Percentiles rank a stretch among this genome's conserved stretches.
Conservation (phyloP, 495 filamentous ascomycete species). For the Aspergillus olivimuriae region DNA sequence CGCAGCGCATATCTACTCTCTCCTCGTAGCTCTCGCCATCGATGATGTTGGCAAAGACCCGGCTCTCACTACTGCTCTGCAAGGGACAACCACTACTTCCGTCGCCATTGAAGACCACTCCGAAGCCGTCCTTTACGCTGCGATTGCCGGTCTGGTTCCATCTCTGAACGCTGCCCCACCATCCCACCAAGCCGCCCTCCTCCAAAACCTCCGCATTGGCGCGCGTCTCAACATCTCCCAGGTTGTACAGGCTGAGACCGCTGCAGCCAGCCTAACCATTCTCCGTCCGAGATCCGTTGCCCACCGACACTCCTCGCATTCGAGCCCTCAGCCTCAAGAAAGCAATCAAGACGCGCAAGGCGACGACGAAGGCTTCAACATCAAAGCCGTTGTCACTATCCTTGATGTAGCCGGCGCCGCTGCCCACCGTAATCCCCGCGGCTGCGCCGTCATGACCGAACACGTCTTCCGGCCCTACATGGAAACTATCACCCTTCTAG, state of each 20-base stretch:
- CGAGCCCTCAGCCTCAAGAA: no score
- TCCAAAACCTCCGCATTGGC: constrained; percentile 33
- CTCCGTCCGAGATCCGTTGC: no score
- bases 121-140: constrained; percentile 23
- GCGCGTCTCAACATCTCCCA: constrained; percentile 34
- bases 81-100: constrained; percentile 6
- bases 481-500: constrained; percentile 14
- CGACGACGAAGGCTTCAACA: constrained; percentile 19
- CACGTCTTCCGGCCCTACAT: constrained; percentile 23
- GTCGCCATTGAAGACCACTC: constrained; percentile 19
- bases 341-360: no score
- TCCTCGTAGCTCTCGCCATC: constrained; percentile 28
- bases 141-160: constrained; percentile 9
- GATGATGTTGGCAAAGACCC: constrained; percentile 39
- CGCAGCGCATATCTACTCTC: constrained; percentile 16
- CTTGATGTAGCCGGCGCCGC: constrained; percentile 33
- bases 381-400: constrained; percentile 26
- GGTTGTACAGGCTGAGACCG: constrained; percentile 28
- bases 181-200: constrained; percentile 12
- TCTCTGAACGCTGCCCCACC: not conserved
- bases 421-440: constrained; percentile 26
- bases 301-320: no score
- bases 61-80: constrained; percentile 7
- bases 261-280: constrained; percentile 17
- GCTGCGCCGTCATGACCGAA: constrained; percentile 26